phyloP scores from a whole-genome alignment of 2,329 filamentous ascomycete genomes.

The Colletotrichum phormii region DNA sequence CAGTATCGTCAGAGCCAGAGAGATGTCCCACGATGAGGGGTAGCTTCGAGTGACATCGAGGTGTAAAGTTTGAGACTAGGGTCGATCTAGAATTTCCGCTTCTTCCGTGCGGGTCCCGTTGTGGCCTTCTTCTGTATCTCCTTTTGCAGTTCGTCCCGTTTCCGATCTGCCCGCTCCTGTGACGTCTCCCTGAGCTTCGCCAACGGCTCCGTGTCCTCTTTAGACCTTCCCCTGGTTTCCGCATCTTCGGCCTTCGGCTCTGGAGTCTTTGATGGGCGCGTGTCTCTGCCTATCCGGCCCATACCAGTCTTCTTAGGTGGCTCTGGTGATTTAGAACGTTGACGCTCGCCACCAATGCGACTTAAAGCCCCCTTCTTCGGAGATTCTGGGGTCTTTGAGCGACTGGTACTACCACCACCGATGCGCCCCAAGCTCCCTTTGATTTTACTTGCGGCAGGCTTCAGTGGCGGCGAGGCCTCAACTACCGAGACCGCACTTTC shows the following conservation, averaged over 20 bases:
- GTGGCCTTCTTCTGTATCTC: slow-evolving; percentile 63
- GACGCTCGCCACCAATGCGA: slow-evolving; percentile 52
- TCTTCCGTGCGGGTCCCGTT: slow-evolving; percentile 65
- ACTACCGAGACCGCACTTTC: slow-evolving; percentile 33
- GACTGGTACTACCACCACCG: background rate
- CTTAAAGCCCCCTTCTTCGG: slow-evolving; percentile 51
- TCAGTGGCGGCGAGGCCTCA: slow-evolving; percentile 1
- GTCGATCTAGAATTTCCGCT: slow-evolving; percentile 61
- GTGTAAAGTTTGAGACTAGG: slow-evolving; percentile 1
- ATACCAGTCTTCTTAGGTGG: slow-evolving; percentile 40
- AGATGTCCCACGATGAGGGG: background rate
- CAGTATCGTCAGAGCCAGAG: background rate
- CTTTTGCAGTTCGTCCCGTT: slow-evolving; percentile 62
- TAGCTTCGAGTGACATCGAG: background rate
- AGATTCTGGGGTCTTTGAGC: background rate
- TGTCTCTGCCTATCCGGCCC: slow-evolving; percentile 48
- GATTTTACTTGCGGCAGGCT: background rate
- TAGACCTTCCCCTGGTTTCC: slow-evolving; percentile 24
- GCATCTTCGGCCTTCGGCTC: slow-evolving; percentile 10
- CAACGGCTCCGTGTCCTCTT: slow-evolving; percentile 41
- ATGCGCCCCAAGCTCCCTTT: background rate
- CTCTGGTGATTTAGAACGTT: slow-evolving; percentile 24
- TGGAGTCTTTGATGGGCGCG: background rate
- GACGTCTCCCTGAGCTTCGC: slow-evolving; percentile 54
- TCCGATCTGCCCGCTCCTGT: slow-evolving; percentile 60